phyloP scores from a whole-genome alignment of 2,329 filamentous ascomycete genomes.

The Epichloe scottii region DNA sequence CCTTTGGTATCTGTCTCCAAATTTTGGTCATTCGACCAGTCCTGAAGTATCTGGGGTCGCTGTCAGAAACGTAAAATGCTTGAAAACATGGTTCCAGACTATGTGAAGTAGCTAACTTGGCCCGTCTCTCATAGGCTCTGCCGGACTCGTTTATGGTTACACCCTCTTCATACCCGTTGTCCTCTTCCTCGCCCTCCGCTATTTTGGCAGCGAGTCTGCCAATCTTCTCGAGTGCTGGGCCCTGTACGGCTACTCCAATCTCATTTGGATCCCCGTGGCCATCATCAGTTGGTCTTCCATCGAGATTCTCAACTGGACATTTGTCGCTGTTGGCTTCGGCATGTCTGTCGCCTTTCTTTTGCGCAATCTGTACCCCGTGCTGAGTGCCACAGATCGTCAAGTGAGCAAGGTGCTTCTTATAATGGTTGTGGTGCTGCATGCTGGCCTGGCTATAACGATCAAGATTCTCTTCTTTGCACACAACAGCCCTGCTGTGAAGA shows the following conservation, averaged over 20 bases:
- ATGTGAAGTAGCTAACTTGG: not conserved
- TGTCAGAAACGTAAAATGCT: not conserved
- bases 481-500: slow-evolving; percentile 40
- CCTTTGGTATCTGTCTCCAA: too few relatives aligned
- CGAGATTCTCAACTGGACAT: slow-evolving; percentile 80
- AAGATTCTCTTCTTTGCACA: slow-evolving; percentile 95
- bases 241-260: slow-evolving; percentile 89
- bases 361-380: slow-evolving; percentile 78
- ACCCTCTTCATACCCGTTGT: slow-evolving; percentile 74
- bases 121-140: slow-evolving; percentile 45
- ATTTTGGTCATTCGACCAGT: not conserved
- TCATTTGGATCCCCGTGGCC: slow-evolving; percentile 94
- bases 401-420: slow-evolving; percentile 80
- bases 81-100: not conserved
- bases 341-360: slow-evolving; percentile 74
- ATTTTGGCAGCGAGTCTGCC: slow-evolving; percentile 89
- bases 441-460: slow-evolving; percentile 83
- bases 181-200: slow-evolving; percentile 79
- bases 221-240: slow-evolving; percentile 93
- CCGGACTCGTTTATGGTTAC: slow-evolving; percentile 91
- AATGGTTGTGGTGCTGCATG: slow-evolving; percentile 72
- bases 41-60: not conserved
- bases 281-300: slow-evolving; percentile 83
- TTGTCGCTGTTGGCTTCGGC: slow-evolving; percentile 77
- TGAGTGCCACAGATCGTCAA: slow-evolving; percentile 85